These are phyloP conservation scores for Carex sylvatica DNA, from an alignment of 202 grass and related monocot genomes.

Conservation along the genomic window DNA sequence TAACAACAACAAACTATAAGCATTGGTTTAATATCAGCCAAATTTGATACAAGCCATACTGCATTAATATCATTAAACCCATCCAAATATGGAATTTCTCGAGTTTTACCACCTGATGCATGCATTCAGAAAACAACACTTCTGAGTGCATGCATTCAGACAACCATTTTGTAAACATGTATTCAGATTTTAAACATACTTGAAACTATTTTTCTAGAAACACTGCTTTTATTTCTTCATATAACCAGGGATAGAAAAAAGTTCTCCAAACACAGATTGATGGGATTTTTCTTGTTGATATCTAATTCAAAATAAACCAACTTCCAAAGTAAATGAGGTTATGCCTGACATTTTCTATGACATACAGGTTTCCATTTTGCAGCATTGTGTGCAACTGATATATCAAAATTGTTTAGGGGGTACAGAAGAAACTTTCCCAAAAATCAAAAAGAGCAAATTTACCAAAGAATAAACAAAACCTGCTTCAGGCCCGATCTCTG, in stretches of 20 bases:
- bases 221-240: background rate
- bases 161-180: background rate
- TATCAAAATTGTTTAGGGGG: background rate
- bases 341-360: background rate
- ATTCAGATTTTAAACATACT: background rate
- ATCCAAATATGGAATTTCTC: background rate
- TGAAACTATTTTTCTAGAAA: background rate
- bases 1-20: background rate
- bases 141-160: background rate
- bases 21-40: background rate
- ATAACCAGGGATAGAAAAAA: background rate
- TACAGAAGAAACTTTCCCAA: background rate
- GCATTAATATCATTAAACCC: background rate
- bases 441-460: slow-evolving; percentile 18
- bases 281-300: background rate
- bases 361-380: background rate
- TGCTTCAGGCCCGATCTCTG: slow-evolving; percentile 93
- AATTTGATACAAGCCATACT: background rate
- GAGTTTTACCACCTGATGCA: background rate
- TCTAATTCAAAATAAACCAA: background rate
- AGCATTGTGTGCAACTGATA: background rate
- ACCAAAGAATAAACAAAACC: slow-evolving; percentile 37
- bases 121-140: background rate
- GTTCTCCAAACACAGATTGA: background rate
- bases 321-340: background rate